Base-by-base conservation (phyloP, 164 flowering plant genomes). In the Aristolochia contorta region DNA sequence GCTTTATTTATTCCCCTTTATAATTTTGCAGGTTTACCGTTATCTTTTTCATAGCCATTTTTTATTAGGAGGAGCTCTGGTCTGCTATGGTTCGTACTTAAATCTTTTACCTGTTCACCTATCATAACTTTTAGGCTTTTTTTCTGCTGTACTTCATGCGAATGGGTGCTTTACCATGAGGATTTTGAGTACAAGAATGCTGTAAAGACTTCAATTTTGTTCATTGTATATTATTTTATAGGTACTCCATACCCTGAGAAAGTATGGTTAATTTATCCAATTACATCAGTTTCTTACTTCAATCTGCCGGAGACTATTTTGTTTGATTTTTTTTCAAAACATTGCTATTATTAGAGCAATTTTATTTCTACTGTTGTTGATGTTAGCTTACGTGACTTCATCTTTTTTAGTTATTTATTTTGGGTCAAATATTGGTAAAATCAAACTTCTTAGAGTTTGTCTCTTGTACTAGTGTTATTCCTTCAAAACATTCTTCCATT, bases 21-120 rank as follows among this genome's bases (percentile, higher is more conserved):
- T 20, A 52, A 57, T 61, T 60, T 2, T 73, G 82, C 94, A 91
- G 96, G 86, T 89, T 41, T 91, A 91, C 75, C 79, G 82, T 51
- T 83, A 77, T 70, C 14, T 80, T 51, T 76, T 80, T 77, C 10
- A 27, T 75, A 59, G 78, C 73, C 54, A 72, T 72, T 27, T 79
- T 91, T 59, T 83, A 53, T 47, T 85, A 60, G 92, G 85, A 65
- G 93, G 81, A 59, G 91, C 94, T 66, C 71, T 89, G 65, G 96
- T 86, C 43, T 77, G 77, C 64, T 91, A 91, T 65, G 98, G 98
- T 92, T 60, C 50, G 49, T 71, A 47, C 21, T 41, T n/a, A 33
- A 51, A 52, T 48, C 21, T 19, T 9, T 14, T 33, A 23, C 57
- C 37, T 48, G 4, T 32, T 32, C 33, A 32, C 33, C 33, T 32